Evolutionary conservation across 202 grass and related monocot species (phyloP).

Genomic region (Zoysia matrella): DNA sequence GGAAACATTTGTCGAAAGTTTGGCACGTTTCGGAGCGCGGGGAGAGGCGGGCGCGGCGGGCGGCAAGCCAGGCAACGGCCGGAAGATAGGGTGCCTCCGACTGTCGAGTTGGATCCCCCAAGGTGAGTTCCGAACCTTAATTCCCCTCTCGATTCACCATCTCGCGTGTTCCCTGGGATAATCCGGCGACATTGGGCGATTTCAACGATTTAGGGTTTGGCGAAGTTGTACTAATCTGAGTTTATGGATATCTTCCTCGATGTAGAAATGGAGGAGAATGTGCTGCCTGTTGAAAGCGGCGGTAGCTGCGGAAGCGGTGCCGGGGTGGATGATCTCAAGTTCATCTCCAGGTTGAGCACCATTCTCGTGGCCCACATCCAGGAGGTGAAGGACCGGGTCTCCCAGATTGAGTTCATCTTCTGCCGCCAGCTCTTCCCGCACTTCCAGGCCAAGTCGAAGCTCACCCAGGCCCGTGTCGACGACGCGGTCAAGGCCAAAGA

Average conservation of each 20-base stretch:
- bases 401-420: conserved; percentile 94
- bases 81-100: background rate
- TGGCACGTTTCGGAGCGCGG: background rate
- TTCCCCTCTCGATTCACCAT: background rate
- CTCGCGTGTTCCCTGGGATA: background rate
- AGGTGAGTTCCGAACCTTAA: conserved; percentile 14
- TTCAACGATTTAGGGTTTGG: conserved; percentile 44
- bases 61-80: conserved; percentile 19
- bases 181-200: background rate
- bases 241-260: background rate
- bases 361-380: conserved; percentile 92
- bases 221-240: background rate
- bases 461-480: conserved; percentile 38
- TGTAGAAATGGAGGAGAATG: conserved; percentile 59
- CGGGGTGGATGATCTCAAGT: conserved; percentile 60
- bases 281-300: conserved; percentile 1
- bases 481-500: conserved; percentile 49
- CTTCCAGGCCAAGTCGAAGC: conserved; percentile 70
- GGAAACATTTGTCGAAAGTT: conserved; percentile 42
- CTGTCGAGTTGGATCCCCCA: background rate
- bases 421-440: conserved; percentile 82
- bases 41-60: background rate
- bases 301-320: conserved; percentile 2
- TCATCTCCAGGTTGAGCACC: conserved; percentile 80
- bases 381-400: conserved; percentile 87